These are phyloP conservation scores for Schizosaccharomyces japonicus DNA, from an alignment of 805 yeast species.

Conservation along the genomic window DNA sequence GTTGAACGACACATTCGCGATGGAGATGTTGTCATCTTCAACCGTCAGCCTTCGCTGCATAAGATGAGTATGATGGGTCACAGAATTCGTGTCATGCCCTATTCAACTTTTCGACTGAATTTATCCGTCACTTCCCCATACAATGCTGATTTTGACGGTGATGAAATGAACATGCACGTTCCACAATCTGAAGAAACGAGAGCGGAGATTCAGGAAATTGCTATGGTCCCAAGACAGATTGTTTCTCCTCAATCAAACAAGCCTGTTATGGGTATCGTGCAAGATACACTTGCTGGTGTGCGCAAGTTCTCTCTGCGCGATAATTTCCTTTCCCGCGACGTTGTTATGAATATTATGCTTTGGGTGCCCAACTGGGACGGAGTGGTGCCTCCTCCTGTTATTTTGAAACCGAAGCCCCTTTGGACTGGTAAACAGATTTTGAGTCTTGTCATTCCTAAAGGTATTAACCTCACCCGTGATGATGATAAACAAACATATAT, in stretches of 20 bases:
- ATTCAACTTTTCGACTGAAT: slow-evolving; percentile 87
- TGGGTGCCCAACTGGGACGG: slow-evolving; percentile 99
- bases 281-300: slow-evolving; percentile 91
- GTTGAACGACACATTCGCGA: slow-evolving; percentile 97
- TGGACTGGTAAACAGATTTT: slow-evolving; percentile 95
- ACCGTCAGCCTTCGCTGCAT: slow-evolving; percentile 97
- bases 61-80: slow-evolving; percentile 99
- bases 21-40: slow-evolving; percentile 88
- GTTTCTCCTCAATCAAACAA: slow-evolving; percentile 95
- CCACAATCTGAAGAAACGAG: slow-evolving; percentile 96
- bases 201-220: slow-evolving; percentile 80
- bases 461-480: slow-evolving; percentile 80
- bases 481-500: slow-evolving; percentile 68
- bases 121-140: slow-evolving; percentile 97
- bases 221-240: slow-evolving; percentile 93
- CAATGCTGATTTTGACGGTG: slow-evolving; percentile 99
- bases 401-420: slow-evolving; percentile 76
- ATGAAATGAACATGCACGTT: slow-evolving; percentile 97
- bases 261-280: slow-evolving; percentile 99
- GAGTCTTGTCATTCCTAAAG: slow-evolving; percentile 82
- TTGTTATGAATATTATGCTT: slow-evolving; percentile 84
- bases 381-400: slow-evolving; percentile 83
- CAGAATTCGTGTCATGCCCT: slow-evolving; percentile 94
- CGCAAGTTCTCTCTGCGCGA: slow-evolving; percentile 89
- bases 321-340: slow-evolving; percentile 66